phyloP scores from a whole-genome alignment of 2,329 filamentous ascomycete genomes.

The Fusarium sp. region DNA sequence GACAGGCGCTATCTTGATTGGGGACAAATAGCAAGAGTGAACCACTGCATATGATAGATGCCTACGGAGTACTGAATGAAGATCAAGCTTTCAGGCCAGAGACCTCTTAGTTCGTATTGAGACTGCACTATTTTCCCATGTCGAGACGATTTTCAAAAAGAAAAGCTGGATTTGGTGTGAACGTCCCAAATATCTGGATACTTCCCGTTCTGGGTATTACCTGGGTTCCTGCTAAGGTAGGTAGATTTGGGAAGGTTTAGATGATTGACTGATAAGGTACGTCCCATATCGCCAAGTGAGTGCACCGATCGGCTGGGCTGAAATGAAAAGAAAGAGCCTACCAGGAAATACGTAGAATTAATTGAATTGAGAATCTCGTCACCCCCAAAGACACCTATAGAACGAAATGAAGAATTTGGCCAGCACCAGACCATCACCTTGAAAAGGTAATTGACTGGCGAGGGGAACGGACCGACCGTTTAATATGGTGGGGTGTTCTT shows the following conservation, averaged over 20 bases:
- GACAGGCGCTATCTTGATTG: not conserved
- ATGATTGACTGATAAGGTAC: not conserved
- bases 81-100: not conserved
- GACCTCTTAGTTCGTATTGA: not conserved
- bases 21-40: not conserved
- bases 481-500: constrained; percentile 14
- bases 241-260: not conserved
- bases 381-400: not conserved
- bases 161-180: not conserved
- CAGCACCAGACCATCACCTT: not conserved
- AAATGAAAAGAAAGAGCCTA: not conserved
- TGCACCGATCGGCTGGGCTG: not conserved
- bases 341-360: not conserved
- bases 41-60: not conserved
- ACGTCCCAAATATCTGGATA: constrained; percentile 9
- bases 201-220: not conserved
- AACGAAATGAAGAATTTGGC: not conserved
- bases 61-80: not conserved
- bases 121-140: not conserved
- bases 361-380: constrained; percentile 4
- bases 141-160: not conserved
- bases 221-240: not conserved
- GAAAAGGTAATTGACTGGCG: not conserved
- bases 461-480: constrained; percentile 31
- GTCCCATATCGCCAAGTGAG: not conserved